phyloP scores from a whole-genome alignment of 805 yeast genomes.

The Lachancea mirantina region DNA sequence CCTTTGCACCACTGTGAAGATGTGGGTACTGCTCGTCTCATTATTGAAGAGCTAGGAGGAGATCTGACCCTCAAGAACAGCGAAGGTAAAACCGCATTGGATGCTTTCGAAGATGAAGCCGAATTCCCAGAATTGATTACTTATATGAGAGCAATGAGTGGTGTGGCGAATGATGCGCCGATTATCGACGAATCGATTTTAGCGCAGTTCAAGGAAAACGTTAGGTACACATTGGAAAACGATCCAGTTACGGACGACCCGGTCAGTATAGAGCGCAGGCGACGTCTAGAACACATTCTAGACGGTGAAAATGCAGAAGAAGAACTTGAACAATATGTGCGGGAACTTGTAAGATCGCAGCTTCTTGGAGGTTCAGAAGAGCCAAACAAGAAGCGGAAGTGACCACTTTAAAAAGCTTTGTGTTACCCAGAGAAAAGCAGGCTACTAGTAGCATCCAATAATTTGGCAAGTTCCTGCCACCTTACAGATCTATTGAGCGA shows the following conservation, averaged over 20 bases:
- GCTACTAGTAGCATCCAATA: too few species aligned
- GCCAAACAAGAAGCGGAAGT: constrained; percentile 5
- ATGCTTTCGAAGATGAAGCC: constrained; percentile 73
- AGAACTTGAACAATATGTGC: constrained; percentile 59
- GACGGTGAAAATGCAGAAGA: constrained; percentile 78
- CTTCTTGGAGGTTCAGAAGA: constrained; percentile 17
- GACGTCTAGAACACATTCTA: constrained; percentile 60
- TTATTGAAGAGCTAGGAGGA: constrained; percentile 65
- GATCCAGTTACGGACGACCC: constrained; percentile 37
- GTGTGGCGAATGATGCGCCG: constrained; percentile 21
- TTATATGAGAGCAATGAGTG: constrained; percentile 45
- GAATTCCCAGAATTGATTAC: constrained; percentile 73
- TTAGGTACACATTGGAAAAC: constrained; percentile 51
- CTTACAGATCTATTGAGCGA: too few species aligned
- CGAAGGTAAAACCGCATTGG: constrained; percentile 70
- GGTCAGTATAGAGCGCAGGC: constrained; percentile 50
- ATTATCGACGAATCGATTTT: constrained; percentile 25
- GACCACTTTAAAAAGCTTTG: too few species aligned
- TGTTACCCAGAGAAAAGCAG: too few species aligned
- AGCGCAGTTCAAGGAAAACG: constrained; percentile 35
- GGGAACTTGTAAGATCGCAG: constrained; percentile 57
- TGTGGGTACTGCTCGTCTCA: constrained; percentile 49
- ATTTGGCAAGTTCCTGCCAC: too few species aligned
- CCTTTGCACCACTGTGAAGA: constrained; percentile 90
- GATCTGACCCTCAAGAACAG: constrained; percentile 55